Evolutionary conservation across 192 early-diverging fungal genomes (phyloP).

Genomic region (Backusella sp.): DNA sequence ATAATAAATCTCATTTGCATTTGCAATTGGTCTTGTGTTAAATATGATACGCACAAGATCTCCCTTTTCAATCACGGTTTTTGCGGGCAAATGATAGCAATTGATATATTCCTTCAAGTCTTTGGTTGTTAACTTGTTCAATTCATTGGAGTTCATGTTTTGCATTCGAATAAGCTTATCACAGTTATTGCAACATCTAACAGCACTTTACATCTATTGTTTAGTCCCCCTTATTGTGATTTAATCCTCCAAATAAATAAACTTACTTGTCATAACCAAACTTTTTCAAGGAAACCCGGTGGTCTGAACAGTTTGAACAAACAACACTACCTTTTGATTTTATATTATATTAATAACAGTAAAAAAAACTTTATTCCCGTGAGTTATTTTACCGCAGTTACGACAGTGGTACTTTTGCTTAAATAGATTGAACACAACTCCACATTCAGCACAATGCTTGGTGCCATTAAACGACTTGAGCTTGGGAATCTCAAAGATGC

Average conservation of each 20-base stretch:
- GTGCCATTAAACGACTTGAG: constrained; percentile 9
- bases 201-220: constrained; percentile 15
- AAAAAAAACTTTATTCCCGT: no score
- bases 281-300: constrained; percentile 24
- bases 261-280: constrained; percentile 41
- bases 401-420: constrained; percentile 36
- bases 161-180: constrained; percentile 35
- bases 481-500: constrained; percentile 24
- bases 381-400: constrained; percentile 36
- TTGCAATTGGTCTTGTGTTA: constrained; percentile 27
- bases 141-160: constrained; percentile 26
- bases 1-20: constrained; percentile 28
- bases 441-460: constrained; percentile 28
- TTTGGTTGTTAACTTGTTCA: constrained; percentile 24
- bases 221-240: neutral
- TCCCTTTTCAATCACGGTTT: constrained; percentile 36
- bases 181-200: constrained; percentile 37
- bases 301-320: constrained; percentile 33
- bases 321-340: constrained; percentile 26
- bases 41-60: constrained; percentile 37
- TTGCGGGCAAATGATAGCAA: constrained; percentile 32
- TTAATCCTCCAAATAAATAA: neutral
- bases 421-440: constrained; percentile 27
- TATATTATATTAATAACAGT: neutral
- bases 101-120: constrained; percentile 30